A percentile compares a stretch with the other conserved stretches of the same genome.
These are phyloP conservation scores for Petunia axillaris DNA, from an alignment of 257 asterid species.

Conservation along the genomic window DNA sequence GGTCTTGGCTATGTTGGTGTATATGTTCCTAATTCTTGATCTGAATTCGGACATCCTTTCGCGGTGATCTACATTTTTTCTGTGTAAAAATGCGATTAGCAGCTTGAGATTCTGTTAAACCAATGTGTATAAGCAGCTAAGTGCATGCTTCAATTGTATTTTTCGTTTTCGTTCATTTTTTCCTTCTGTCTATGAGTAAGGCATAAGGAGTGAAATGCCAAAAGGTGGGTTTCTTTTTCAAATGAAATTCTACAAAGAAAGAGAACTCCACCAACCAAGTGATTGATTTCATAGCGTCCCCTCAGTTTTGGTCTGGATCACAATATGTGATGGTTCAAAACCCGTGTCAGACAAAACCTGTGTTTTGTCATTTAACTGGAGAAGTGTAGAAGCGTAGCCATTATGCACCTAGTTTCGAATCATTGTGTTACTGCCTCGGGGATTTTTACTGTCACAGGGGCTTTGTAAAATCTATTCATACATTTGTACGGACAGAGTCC, in stretches of 20 bases:
- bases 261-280: neutral
- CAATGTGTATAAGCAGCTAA: neutral
- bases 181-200: neutral
- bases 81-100: neutral
- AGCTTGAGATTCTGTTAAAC: slow-evolving; percentile 4
- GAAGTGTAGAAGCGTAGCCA: no score
- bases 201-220: neutral
- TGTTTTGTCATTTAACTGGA: no score
- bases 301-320: no score
- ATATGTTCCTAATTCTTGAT: slow-evolving; percentile 32
- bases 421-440: no score
- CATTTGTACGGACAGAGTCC: neutral
- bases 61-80: neutral
- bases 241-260: neutral
- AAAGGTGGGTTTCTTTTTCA: neutral
- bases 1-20: slow-evolving; percentile 47
- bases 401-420: no score
- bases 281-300: neutral
- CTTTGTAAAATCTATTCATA: neutral
- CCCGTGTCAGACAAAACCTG: no score
- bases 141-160: neutral
- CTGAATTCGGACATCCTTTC: neutral
- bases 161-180: neutral
- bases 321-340: no score
- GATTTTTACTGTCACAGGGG: no score